Base-by-base conservation (phyloP, 768 basidiomycete genomes). In the Saitozyma sp. region DNA sequence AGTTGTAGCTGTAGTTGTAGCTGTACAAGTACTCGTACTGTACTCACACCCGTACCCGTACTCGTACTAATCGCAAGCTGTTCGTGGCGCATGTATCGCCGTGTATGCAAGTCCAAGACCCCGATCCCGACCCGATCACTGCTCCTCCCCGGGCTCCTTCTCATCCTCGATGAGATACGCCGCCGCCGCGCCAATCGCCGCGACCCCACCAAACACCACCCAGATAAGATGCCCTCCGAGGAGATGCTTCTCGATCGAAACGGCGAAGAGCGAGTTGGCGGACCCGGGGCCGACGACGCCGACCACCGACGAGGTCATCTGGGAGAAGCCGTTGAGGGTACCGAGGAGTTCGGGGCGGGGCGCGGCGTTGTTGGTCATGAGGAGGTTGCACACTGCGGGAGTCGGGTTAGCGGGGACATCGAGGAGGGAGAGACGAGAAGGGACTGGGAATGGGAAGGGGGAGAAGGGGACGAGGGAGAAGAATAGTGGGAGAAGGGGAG, bases 361-460 rank as follows among this genome's bases (percentile, higher is more conserved):
- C 7, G 73, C 73, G 19, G 70, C 69, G 46, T 64, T 64, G 50
- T 74, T 74, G 13, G 59, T 61, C 70, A 74, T 71, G 50, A 74
- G 58, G 39, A 74, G 56, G 37, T 74, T 74, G 57, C 73, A 74
- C 10, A 67, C 73, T 72, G 57, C 10, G 10, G 46, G 49, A 39
- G 46, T 55, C 16, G 41, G 20, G 13, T 57, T 49, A 7, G 19
- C 51, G 39, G n/a, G n/a, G n/a, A 1, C 38, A 29, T 43, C 4
- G 9, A 48, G 50, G 53, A 50, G 19, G 11, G 19, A 16, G 29
- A 2, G 29, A 29, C 29, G 5, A 5, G 29, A 5, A 29, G 29
- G 29, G 29, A 5, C 5, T 29, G 29, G 29, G n/a, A n/a, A n/a
- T 29, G 29, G 29, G 29, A 29, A 5, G 29, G 5, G 29, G 5